Conservation (phyloP, 345 rosid species). For the Passiflora organensis region DNA sequence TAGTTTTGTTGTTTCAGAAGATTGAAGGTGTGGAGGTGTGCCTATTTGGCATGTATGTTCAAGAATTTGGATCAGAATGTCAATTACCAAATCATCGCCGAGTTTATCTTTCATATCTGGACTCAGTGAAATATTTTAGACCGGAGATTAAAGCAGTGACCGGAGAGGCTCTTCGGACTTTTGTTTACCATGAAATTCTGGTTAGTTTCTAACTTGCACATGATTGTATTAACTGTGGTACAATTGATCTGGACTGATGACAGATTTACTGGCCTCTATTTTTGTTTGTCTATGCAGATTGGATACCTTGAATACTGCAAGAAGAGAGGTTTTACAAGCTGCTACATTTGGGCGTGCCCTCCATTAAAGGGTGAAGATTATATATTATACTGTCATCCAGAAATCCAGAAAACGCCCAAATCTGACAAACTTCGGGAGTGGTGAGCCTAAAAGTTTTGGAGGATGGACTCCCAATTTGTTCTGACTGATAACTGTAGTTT, state of each 20-base stretch:
- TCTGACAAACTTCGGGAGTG: constrained; percentile 29
- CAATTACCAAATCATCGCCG: constrained; percentile 25
- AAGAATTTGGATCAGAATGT: constrained; percentile 29
- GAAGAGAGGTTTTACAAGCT: constrained; percentile 25
- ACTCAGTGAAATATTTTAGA: constrained; percentile 29
- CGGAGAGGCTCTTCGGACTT: constrained; percentile 30
- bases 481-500: background rate
- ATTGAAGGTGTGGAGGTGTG: constrained; percentile 28
- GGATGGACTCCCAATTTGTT: background rate
- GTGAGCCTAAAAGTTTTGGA: background rate
- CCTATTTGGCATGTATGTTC: constrained; percentile 29
- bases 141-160: constrained; percentile 16
- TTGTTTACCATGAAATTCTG: constrained; percentile 31
- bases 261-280: background rate
- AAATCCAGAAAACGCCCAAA: constrained; percentile 28
- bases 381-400: constrained; percentile 29
- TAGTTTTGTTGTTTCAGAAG: constrained; percentile 28
- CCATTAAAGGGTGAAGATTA: constrained; percentile 34
- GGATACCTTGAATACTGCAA: constrained; percentile 31
- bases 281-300: constrained; percentile 14
- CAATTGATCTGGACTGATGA: background rate
- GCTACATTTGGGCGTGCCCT: constrained; percentile 33
- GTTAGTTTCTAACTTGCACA: background rate
- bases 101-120: constrained; percentile 26
- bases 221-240: background rate